Conservation (phyloP, 2,329 filamentous ascomycete genomes). For the Fusarium xylarioides region DNA sequence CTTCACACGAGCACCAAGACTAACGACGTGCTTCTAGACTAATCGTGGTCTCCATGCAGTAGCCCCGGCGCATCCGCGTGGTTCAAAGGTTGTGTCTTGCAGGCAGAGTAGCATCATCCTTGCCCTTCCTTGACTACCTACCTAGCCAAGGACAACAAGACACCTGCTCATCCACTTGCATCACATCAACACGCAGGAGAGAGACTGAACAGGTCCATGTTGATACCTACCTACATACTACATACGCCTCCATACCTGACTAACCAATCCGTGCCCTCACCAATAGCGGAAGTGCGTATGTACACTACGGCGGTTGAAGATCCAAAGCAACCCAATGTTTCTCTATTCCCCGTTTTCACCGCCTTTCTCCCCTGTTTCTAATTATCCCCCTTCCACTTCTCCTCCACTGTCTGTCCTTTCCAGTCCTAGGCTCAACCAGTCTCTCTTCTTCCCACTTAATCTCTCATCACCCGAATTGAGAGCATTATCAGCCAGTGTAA, state of each 20-base stretch:
- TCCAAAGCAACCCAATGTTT: slow-evolving; percentile 2
- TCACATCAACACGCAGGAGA: slow-evolving; percentile 23
- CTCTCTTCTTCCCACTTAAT: slow-evolving; percentile 33
- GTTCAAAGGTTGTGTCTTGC: slow-evolving; percentile 39
- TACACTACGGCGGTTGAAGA: background rate
- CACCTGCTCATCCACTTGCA: slow-evolving; percentile 27
- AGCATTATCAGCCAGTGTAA: slow-evolving; percentile 24
- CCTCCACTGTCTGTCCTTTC: slow-evolving; percentile 31
- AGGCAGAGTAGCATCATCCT: slow-evolving; percentile 21
- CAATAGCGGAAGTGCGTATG: slow-evolving; percentile 4
- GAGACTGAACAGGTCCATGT: slow-evolving; percentile 20
- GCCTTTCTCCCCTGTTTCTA: slow-evolving; percentile 35
- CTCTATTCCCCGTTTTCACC: slow-evolving; percentile 40
- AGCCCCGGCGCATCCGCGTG: slow-evolving; percentile 38
- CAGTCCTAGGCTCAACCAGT: slow-evolving; percentile 29
- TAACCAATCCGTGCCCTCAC: slow-evolving; percentile 16
- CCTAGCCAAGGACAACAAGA: background rate
- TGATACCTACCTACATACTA: background rate
- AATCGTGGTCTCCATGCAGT: slow-evolving; percentile 37
- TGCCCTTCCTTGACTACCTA: slow-evolving; percentile 12
- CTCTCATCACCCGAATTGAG: slow-evolving; percentile 25
- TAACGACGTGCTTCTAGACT: slow-evolving; percentile 30
- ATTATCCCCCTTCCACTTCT: slow-evolving; percentile 17
- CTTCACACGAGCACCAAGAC: slow-evolving; percentile 4
- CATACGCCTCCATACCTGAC: slow-evolving; percentile 10